These are phyloP conservation scores for Tetracladium maxilliforme DNA, from an alignment of 2,329 filamentous ascomycete genomes.

Conservation along the genomic window DNA sequence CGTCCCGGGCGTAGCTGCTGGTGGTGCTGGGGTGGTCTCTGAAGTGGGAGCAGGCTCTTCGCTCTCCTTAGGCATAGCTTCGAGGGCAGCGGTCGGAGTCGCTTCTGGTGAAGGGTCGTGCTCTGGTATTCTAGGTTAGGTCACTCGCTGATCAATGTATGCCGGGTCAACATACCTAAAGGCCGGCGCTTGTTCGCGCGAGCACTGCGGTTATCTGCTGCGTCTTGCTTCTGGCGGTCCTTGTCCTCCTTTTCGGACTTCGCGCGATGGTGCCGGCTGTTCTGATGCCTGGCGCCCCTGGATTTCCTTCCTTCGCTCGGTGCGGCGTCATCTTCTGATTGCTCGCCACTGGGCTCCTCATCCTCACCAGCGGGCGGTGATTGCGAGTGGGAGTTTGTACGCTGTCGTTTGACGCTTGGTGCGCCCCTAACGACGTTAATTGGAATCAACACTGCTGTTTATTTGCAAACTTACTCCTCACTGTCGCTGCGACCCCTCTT, in stretches of 20 bases:
- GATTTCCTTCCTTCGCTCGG: conserved; percentile 27
- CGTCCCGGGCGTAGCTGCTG: no score
- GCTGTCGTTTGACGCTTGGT: conserved; percentile 62
- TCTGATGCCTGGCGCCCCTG: conserved; percentile 24
- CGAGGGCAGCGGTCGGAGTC: no score
- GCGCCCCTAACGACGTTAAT: conserved; percentile 41
- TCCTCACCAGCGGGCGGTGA: no score
- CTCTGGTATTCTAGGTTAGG: conserved; percentile 11
- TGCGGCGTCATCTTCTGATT: conserved; percentile 7
- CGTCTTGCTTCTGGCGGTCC: conserved; percentile 59
- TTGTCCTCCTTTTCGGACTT: conserved; percentile 58
- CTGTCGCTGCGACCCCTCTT: conserved; percentile 85
- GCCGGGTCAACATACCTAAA: conserved; percentile 48
- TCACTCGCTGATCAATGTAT: conserved; percentile 19
- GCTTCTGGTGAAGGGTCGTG: conserved; percentile 8
- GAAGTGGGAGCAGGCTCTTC: no score
- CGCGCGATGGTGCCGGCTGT: no score
- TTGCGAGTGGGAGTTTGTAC: conserved; percentile 63
- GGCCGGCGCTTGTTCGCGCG: conserved; percentile 66
- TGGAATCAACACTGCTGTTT: conserved; percentile 4
- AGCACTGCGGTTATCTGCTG: conserved; percentile 66
- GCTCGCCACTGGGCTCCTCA: no score
- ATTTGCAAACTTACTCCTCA: conserved; percentile 62
- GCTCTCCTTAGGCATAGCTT: no score
- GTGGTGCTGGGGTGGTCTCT: no score